Conservation (phyloP, 371 early-diverging fungal species). For the Rhizopus delemar region DNA sequence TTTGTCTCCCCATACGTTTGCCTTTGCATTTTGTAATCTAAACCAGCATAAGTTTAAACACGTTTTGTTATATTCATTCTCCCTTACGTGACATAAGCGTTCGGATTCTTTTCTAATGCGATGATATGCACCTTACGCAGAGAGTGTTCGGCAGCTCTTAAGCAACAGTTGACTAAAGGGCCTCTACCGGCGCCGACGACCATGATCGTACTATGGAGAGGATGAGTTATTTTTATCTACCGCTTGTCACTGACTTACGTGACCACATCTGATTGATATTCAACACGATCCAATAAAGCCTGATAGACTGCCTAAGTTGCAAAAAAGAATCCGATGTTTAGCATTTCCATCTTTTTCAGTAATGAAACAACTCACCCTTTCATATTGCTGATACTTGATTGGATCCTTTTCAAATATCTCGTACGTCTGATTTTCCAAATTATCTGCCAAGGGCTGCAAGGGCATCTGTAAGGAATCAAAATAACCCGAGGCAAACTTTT, state of each 20-base stretch:
- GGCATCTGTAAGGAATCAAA: conserved; percentile 89
- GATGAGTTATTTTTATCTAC: conserved; percentile 7
- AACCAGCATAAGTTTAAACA: neutral
- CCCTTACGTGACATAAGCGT: conserved; percentile 85
- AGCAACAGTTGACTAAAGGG: conserved; percentile 81
- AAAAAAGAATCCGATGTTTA: conserved; percentile 10
- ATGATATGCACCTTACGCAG: conserved; percentile 67
- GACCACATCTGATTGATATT: conserved; percentile 38
- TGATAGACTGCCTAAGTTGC: conserved; percentile 53
- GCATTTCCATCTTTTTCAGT: neutral
- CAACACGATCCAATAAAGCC: conserved; percentile 63
- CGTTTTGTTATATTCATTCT: neutral
- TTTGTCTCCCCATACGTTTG: conserved; percentile 73
- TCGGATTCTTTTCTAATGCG: conserved; percentile 95
- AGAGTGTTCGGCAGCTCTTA: conserved; percentile 74
- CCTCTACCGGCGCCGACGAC: conserved; percentile 85
- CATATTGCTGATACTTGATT: conserved; percentile 90
- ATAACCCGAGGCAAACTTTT: conserved; percentile 77
- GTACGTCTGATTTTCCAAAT: conserved; percentile 89
- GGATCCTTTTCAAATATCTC: conserved; percentile 93
- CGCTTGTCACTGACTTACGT: conserved; percentile 31
- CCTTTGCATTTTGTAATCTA: conserved; percentile 78
- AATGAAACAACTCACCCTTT: conserved; percentile 50
- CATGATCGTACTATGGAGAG: conserved; percentile 69
- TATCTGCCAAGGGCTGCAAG: conserved; percentile 91